A percentile compares a stretch with the other conserved stretches of the same genome.
phyloP scores from a whole-genome alignment of 257 asterid species.

The Solanum neorickii region DNA sequence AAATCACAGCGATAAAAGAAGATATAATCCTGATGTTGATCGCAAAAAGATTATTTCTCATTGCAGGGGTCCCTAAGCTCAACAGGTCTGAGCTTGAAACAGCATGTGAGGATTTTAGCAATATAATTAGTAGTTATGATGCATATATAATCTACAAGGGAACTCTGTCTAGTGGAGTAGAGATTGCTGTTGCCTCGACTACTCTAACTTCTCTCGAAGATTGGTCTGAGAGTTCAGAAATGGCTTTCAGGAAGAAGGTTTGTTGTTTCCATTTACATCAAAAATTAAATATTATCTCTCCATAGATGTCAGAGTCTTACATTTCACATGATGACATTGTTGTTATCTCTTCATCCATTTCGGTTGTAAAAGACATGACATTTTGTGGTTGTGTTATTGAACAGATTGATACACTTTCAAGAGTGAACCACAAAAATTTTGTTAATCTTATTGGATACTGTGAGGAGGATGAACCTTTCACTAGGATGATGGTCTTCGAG shows the following conservation, averaged over 20 bases:
- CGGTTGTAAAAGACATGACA: background rate
- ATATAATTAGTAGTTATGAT: constrained; percentile 38
- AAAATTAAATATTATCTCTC: background rate
- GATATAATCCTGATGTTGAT: background rate
- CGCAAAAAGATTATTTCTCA: background rate
- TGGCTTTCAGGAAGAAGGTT: constrained; percentile 68
- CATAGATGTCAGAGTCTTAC: background rate
- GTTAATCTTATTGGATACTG: constrained; percentile 85
- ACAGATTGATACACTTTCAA: constrained; percentile 67
- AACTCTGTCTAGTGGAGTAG: constrained; percentile 87
- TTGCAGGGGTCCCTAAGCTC: constrained; percentile 81
- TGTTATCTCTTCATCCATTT: background rate
- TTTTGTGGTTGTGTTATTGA: background rate
- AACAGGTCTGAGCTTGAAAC: constrained; percentile 73
- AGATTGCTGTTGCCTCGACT: constrained; percentile 77
- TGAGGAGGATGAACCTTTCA: constrained; percentile 78
- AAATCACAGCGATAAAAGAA: background rate
- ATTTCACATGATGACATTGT: background rate
- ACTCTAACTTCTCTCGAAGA: constrained; percentile 40
- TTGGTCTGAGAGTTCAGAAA: constrained; percentile 73
- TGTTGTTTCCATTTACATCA: background rate
- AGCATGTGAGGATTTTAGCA: constrained; percentile 96
- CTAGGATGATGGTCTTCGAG: constrained; percentile 95
- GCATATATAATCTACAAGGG: constrained; percentile 69
- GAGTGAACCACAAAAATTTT: constrained; percentile 92